Evolutionary conservation across 331 rosid species (phyloP), one percentile per base, ranked within the genome.

Genomic region (Malus hybrid): DNA sequence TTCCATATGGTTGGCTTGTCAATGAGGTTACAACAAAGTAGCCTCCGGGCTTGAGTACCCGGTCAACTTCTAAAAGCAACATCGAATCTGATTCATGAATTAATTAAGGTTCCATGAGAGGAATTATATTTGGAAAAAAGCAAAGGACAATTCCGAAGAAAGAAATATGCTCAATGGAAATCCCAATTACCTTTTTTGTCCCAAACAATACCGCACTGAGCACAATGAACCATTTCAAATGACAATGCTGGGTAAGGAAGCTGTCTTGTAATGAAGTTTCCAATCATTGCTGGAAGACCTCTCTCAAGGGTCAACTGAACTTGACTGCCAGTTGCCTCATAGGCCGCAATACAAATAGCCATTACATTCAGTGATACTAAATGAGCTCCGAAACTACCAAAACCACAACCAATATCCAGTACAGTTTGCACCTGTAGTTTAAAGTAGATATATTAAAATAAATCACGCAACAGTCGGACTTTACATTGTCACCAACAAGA

Each of bases 351-450:
- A 84, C 99, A 95, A 73, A 95, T 80, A 14, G 89, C 85, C 99
- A 92, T 90, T 64, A 95, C 86, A 79, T 92, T 89, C 78, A 90
- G 79, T 42, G 99, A 90, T 74, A 83, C 83, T 52, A 95, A 80
- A 88, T 88, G 98, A 83, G 99, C 98, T 77, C 99, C 99, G 82
- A 95, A 92, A 84, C 99, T 89, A 70, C 99, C 99, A 80, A 95
- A 95, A 77, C 99, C 99, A 77, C 99, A 95, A 81, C 93, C 91
- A 71, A 95, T 84, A 82, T 95, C 99, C 66, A 95, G 88, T 73
- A 90, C 85, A 29, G 83, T 83, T 57, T 80, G 98, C 73, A 95
- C 89, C 99, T 95, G 87, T 80, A 73, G 80, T 81, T 77, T 62
- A 79, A 84, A 34, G 80, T 28, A 75, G 31, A 13, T 76, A 48